phyloP scores from a whole-genome alignment of 495 filamentous ascomycete genomes.

The Cercophora scortea region DNA sequence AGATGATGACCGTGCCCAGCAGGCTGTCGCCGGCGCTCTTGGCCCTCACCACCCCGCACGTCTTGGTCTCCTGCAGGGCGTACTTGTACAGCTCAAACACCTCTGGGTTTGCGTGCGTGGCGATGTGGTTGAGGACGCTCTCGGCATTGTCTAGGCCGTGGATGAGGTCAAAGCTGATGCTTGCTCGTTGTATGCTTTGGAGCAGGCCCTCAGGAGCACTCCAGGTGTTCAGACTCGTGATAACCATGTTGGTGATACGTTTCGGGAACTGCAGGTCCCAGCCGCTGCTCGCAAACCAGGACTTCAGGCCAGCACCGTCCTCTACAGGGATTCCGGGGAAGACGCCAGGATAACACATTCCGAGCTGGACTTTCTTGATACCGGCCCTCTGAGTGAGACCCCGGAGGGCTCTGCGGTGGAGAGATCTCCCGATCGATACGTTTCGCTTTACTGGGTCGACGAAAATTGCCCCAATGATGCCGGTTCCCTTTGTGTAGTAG shows the following conservation, averaged over 20 bases:
- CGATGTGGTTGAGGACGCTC: slow-evolving; percentile 66
- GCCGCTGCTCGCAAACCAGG: slow-evolving; percentile 45
- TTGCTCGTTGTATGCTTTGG: slow-evolving; percentile 59
- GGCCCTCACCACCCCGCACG: slow-evolving; percentile 76
- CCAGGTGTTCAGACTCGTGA: slow-evolving; percentile 63
- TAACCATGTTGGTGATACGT: slow-evolving; percentile 52
- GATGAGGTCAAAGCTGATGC: slow-evolving; percentile 68
- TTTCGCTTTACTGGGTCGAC: slow-evolving; percentile 78
- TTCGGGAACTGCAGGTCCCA: slow-evolving; percentile 44
- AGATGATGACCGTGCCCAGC: slow-evolving; percentile 77
- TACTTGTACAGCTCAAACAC: slow-evolving; percentile 76
- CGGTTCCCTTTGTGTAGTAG: slow-evolving; percentile 67
- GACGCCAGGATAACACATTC: slow-evolving; percentile 67
- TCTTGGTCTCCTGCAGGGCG: slow-evolving; percentile 62
- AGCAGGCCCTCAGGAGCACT: slow-evolving; percentile 64
- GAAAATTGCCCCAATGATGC: slow-evolving; percentile 73
- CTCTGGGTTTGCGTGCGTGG: slow-evolving; percentile 66
- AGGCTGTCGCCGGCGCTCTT: slow-evolving; percentile 60
- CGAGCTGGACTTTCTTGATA: slow-evolving; percentile 69
- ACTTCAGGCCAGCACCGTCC: slow-evolving; percentile 40
- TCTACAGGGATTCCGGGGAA: slow-evolving; percentile 70
- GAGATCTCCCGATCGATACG: slow-evolving; percentile 75
- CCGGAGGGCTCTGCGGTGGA: slow-evolving; percentile 74
- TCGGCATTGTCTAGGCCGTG: slow-evolving; percentile 73
- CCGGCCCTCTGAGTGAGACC: slow-evolving; percentile 54